Evolutionary conservation across 2,329 filamentous ascomycete species (phyloP), one percentile per base, ranked within the genome.

Genomic region (Fusarium proliferatum): DNA sequence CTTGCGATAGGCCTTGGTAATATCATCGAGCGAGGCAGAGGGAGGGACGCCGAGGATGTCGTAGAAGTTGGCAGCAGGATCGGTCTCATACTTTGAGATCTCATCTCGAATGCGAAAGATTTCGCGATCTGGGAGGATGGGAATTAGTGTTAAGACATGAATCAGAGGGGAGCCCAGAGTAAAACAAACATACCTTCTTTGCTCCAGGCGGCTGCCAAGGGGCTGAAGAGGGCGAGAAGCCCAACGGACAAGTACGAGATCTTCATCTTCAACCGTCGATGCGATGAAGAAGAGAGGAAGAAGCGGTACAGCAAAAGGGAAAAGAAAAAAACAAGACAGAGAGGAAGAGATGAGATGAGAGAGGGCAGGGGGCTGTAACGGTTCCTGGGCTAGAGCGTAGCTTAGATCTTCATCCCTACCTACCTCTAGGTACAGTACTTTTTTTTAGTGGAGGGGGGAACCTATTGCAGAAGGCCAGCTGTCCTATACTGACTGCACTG

Each of bases 61-160:
- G 89, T 99, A 99, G 84, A 99, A 99, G 77, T 94, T 96, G 68
- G 94, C 88, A 71, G 93, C 92, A 58, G 87, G 79, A 65, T 96
- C 95, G 39, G 79, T 64, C 82, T 98, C 94, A 82, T 98, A 94
- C 74, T 91, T 86, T 49, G 90, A 84, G 63, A 99, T 89, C 82
- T 98, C 96, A 85, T 98, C 95, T 80, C 92, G 92, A 71, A 99
- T 88, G 78, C 95, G 93, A 86, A 99, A 99, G 85, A 99, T 98
- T 85, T 99, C 96, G 81, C 97, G 94, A 84, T 99, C 96, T 97
- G 79, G 34, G 52, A 38, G 15, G 9, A 23, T 41, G 34, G 58
- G 39, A n/a, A 17, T 64, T 38, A 53, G 71, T 30, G 71, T 30
- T 49, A 67, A 58, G 52, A 46, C 41, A 48, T 60, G 48, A 56